These are phyloP conservation scores for Tricholoma bakamatsutake DNA, from an alignment of 768 basidiomycete species.

Conservation along the genomic window DNA sequence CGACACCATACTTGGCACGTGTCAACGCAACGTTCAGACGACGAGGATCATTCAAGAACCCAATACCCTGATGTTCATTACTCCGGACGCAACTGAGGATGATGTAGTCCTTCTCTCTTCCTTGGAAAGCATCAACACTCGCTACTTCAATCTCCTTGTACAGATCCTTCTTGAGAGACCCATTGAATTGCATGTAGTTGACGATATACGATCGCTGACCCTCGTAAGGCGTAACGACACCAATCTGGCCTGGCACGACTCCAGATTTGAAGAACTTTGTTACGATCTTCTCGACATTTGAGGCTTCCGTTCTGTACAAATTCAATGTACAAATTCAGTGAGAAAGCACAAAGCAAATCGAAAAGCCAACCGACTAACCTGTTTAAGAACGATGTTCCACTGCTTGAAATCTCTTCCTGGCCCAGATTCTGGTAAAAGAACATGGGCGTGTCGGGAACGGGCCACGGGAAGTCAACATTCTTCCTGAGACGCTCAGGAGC, in stretches of 20 bases:
- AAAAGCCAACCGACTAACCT: constrained; percentile 39
- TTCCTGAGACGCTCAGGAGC: constrained; percentile 95
- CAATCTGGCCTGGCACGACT: constrained; percentile 92
- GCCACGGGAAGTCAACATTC: constrained; percentile 99
- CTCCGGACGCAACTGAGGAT: constrained; percentile 96
- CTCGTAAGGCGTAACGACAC: constrained; percentile 98
- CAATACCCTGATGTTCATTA: constrained; percentile 99
- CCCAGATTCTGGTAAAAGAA: constrained; percentile 99
- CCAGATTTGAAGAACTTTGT: constrained; percentile 99
- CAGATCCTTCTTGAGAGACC: constrained; percentile 96
- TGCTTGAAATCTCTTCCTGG: constrained; percentile 97
- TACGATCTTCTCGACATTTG: constrained; percentile 99
- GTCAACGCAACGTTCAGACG: constrained; percentile 96
- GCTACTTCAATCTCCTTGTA: constrained; percentile 99
- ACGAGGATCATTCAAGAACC: constrained; percentile 97
- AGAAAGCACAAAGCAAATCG: background rate
- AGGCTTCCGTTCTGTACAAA: constrained; percentile 79
- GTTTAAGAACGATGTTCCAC: constrained; percentile 97
- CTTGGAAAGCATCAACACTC: constrained; percentile 98
- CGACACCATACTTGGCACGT: constrained; percentile 95
- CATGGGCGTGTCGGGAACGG: constrained; percentile 95
- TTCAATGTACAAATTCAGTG: background rate
- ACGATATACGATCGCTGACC: constrained; percentile 98
- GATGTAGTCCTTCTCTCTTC: constrained; percentile 99
- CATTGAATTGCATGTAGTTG: constrained; percentile 99